phyloP scores from a whole-genome alignment of 2,329 filamentous ascomycete species.

The Beauveria brongniartii region DNA sequence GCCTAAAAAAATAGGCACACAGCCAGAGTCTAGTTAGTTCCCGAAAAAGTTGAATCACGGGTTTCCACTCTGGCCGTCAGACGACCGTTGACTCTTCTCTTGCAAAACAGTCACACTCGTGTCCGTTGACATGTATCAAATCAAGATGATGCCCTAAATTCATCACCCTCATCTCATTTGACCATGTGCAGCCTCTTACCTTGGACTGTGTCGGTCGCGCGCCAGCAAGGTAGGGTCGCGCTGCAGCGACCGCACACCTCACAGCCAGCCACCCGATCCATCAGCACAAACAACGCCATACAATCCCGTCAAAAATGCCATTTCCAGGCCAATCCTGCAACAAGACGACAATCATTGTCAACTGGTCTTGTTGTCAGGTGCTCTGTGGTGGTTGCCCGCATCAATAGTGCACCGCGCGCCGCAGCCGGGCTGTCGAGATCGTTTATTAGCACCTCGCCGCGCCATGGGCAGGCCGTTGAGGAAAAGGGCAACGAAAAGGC shows the following conservation, averaged over 20 bases:
- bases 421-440: background rate
- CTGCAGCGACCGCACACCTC: background rate
- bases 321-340: background rate
- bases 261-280: background rate
- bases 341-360: background rate
- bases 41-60: background rate
- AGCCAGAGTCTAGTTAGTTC: background rate
- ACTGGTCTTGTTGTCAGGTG: background rate
- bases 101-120: background rate
- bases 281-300: background rate
- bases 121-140: background rate
- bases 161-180: background rate
- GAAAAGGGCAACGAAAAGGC: constrained; percentile 20
- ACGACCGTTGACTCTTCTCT: background rate
- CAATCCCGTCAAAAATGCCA: background rate
- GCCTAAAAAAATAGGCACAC: constrained; percentile 8
- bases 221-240: background rate
- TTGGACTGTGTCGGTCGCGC: constrained; percentile 7
- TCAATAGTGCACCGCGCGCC: background rate
- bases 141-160: background rate
- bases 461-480: background rate
- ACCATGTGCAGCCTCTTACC: constrained; percentile 1
- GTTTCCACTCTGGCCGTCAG: background rate
- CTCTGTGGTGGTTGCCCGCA: background rate
- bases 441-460: background rate